phyloP scores from a whole-genome alignment of 805 yeast species.

The Sungouiozyma intestinalis region DNA sequence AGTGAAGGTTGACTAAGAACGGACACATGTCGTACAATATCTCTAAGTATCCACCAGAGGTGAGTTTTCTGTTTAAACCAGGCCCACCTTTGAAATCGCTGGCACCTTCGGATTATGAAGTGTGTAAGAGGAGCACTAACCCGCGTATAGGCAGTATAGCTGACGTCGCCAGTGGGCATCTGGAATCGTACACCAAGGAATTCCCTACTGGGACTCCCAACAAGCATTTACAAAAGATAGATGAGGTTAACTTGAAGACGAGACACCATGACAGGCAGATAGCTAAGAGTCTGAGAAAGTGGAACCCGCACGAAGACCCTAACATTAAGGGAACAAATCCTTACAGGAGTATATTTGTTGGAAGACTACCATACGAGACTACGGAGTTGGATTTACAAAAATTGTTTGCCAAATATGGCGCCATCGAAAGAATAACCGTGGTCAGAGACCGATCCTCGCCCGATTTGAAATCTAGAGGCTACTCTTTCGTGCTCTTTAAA shows the following conservation, averaged over 20 bases:
- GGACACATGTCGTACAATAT: slow-evolving; percentile 16
- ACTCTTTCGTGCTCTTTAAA: slow-evolving; percentile 70
- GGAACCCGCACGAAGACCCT: slow-evolving; percentile 52
- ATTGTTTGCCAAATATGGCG: slow-evolving; percentile 56
- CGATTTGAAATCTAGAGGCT: slow-evolving; percentile 51
- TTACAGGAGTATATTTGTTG: slow-evolving; percentile 65
- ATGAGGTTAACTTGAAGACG: slow-evolving; percentile 11
- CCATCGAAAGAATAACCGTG: slow-evolving; percentile 50
- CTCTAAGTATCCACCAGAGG: slow-evolving; percentile 32
- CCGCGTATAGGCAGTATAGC: slow-evolving; percentile 38
- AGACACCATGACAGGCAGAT: slow-evolving; percentile 23
- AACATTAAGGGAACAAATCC: slow-evolving; percentile 58
- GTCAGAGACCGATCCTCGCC: slow-evolving; percentile 34
- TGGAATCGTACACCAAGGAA: slow-evolving; percentile 25
- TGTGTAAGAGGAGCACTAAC: slow-evolving; percentile 37
- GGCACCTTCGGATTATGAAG: slow-evolving; percentile 40
- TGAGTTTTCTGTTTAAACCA: slow-evolving; percentile 36
- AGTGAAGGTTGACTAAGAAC: no score
- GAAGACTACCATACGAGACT: slow-evolving; percentile 53
- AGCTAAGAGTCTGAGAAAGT: slow-evolving; percentile 28
- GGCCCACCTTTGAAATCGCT: slow-evolving; percentile 44
- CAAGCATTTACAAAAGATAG: slow-evolving; percentile 21
- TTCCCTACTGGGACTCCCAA: slow-evolving; percentile 16
- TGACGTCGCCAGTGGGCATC: slow-evolving; percentile 14
- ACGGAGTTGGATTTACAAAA: slow-evolving; percentile 61